A percentile compares a stretch with the other conserved stretches of the same genome.
phyloP scores from a whole-genome alignment of 2,329 filamentous ascomycete genomes.

The Alternaria sp. region DNA sequence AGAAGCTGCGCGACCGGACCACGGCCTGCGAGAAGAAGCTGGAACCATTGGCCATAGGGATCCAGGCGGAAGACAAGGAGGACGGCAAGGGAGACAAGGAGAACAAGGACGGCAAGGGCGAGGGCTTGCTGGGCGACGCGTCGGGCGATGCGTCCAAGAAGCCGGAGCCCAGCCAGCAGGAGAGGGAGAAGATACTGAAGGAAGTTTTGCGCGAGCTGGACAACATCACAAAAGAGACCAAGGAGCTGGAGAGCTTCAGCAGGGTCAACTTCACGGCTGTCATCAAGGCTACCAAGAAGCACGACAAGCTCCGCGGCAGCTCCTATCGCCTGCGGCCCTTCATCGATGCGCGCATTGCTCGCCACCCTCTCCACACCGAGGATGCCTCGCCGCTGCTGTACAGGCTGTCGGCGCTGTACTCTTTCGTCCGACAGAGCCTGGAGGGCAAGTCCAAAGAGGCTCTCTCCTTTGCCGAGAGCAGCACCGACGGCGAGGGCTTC shows the following conservation, averaged over 20 bases:
- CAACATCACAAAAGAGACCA: slow-evolving; percentile 86
- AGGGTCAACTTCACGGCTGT: slow-evolving; percentile 98
- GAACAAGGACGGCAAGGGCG: slow-evolving; percentile 13
- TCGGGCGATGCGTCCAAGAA: slow-evolving; percentile 32
- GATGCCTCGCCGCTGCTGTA: slow-evolving; percentile 90
- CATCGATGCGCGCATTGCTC: slow-evolving; percentile 87
- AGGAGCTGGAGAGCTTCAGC: slow-evolving; percentile 93
- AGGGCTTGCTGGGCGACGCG: slow-evolving; percentile 26
- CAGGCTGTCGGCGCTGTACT: slow-evolving; percentile 92
- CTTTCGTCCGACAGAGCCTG: slow-evolving; percentile 85
- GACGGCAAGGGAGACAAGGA: slow-evolving; percentile 22
- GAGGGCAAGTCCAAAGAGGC: slow-evolving; percentile 63
- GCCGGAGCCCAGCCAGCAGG: slow-evolving; percentile 46
- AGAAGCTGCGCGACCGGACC: slow-evolving; percentile 81
- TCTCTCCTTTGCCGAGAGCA: slow-evolving; percentile 56
- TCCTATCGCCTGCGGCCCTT: slow-evolving; percentile 89
- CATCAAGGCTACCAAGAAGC: slow-evolving; percentile 98
- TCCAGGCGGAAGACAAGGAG: slow-evolving; percentile 30
- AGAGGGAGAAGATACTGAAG: slow-evolving; percentile 65
- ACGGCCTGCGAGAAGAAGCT: slow-evolving; percentile 72
- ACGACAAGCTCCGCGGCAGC: slow-evolving; percentile 89
- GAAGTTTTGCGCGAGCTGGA: slow-evolving; percentile 84
- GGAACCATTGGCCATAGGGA: slow-evolving; percentile 62
- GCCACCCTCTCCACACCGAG: slow-evolving; percentile 93
- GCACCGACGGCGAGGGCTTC: slow-evolving; percentile 68